Base-by-base conservation (phyloP, 306 rosid genomes). In the Hippophae gyantsensis region DNA sequence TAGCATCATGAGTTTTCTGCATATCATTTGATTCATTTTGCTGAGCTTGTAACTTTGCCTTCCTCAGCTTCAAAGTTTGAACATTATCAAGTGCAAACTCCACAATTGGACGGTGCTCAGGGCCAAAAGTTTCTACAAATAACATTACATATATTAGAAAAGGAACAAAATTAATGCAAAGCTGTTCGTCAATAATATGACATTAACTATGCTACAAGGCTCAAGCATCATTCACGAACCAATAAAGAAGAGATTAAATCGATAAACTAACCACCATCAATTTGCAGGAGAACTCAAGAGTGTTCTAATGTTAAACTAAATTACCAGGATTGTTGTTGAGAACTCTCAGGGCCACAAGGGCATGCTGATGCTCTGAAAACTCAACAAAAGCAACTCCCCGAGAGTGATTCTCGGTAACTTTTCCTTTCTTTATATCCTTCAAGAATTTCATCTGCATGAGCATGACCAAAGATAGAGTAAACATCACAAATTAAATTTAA, bases 281-380 rank as follows among this genome's bases (percentile, higher is more conserved):
- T 6, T 47, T 47, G 38, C 13, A 25, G 32, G n/a, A 13, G 10
- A 12, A 48, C 7, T 8, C 25, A 9, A 6, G 26, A n/a, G 11
- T 13, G 13, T 61, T 43, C 13, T 13, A 48, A 13, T 44, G 61
- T 71, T 42, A 63, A 69, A 68, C 58, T 54, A 71, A 2, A 52
- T 75, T 84, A 88, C 99, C 96, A 46, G 95, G 99, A 80, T 88
- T 88, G 68, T 92, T 92, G 63, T 92, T 92, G 54, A 92, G 90
- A 80, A 88, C 96, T 78, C 99, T 77, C 44, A 92, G 69, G 64
- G 96, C 95, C 67, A 92, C 99, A 61, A 92, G 93, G 54, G 99
- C 96, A 61, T 92, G 99, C 68, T 92, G 84, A 77, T 92, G 99
- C 81, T 88, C 99, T 6, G 90, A 80, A 75, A 92, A 88, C 81